Base-by-base conservation (phyloP, 805 yeast genomes). In the Candida maesae region DNA sequence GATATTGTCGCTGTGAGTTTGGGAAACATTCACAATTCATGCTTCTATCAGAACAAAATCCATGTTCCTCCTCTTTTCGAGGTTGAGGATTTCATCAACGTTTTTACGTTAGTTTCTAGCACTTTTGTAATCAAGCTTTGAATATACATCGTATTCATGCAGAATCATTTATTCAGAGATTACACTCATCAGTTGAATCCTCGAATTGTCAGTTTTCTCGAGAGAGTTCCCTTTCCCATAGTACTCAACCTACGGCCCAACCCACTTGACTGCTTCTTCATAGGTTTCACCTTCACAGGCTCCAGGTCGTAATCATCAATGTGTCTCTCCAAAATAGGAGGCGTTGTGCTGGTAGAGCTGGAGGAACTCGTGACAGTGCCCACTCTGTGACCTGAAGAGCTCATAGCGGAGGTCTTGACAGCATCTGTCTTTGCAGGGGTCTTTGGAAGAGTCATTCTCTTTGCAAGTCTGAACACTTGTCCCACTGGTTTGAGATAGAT, bases 401-500 rank as follows among this genome's bases (percentile, higher is more conserved):
- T 8, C 20, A 39, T 38, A 2, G 38, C 25, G 8, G n/a, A 8
- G 12, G 20, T 38, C 10, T 50, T 35, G 6, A 42, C 38, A 10
- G 32, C 47, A n/a, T 14, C 51, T n/a, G 44, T 59, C 47, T 74
- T 56, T 1, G 76, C 79, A 0, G 78, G 74, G 31, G 84, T 78
- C 7, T 57, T 49, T 0, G 76, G 67, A 28, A 86, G 61, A 16
- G 50, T 48, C 46, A 69, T 80, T 2, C 72, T 62, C 46, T 74
- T 81, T 2, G 84, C 71, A 25, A 74, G 59, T 31, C 95, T 67
- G 68, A 89, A 89, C 2, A 89, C 88, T 52, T 77, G 84, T n/a
- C 74, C 73, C 8, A 86, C 82, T 0, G 96, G 95, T 51, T 88
- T 84, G 52, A 90, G 65, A 56, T 89, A 91, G 12, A 90, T 78